Base-by-base conservation (phyloP, 164 flowering plant genomes). In the Magnolia sinica region DNA sequence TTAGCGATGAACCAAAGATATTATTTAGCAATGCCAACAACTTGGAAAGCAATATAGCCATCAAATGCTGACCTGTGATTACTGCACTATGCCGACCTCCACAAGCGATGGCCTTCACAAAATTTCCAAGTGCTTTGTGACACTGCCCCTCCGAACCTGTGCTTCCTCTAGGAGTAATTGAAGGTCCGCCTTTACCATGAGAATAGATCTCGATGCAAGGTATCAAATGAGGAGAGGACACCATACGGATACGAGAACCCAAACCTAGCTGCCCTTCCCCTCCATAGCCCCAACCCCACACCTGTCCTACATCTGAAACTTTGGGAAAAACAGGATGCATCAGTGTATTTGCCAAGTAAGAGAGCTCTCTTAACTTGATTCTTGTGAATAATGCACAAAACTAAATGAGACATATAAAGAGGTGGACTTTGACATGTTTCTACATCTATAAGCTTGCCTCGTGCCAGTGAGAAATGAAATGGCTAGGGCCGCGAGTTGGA, bases 271-370 rank as follows among this genome's bases (percentile, higher is more conserved):
- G 99, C 52, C 99, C 99, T 79, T 96, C 99, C 31, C 99, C 99
- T 77, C 99, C 99, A 86, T 96, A 96, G 73, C 98, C 99, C 98
- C 98, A 96, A 83, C 99, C 99, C 99, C 99, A 96, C 81, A 96
- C 97, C 82, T 96, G 96, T 80, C 99, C 99, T 58, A 90, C 64
- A 91, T 96, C 99, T 96, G 95, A 81, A 89, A 86, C 83, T 81
- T 84, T 55, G 74, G 75, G 45, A 77, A 84, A 82, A 85, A 82
- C 67, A 83, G 70, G 70, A 68, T 69, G 72, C 69, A 80, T 82
- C 77, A 82, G 74, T 69, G 66, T 73, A 18, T 68, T 71, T 82
- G 76, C 70, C 11, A 71, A 55, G 63, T 52, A 72, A 37, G 45
- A 37, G 45, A 37, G 45, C 45, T 37, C 45, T 37, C 45, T 37